Evolutionary conservation across 169 alveolate species (phyloP), one percentile per base, ranked within the genome.

Genomic region (Eimeria acervulina): DNA sequence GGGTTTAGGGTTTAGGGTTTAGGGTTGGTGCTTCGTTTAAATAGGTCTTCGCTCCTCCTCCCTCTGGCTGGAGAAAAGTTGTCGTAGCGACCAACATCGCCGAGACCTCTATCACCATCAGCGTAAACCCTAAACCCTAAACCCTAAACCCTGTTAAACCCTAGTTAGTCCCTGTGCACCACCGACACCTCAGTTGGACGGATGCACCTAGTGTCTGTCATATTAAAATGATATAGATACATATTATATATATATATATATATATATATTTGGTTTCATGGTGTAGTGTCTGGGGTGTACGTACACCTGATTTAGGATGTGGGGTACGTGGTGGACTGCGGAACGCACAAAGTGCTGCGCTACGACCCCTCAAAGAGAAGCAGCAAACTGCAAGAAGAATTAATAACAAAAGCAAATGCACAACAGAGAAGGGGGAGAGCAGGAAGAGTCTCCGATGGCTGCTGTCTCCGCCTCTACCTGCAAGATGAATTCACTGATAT

Each of bases 51-150:
- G 38, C 70, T 21, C 33, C 90, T 21, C 94, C 97, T 26, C 98
- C 98, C 78, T 28, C 88, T 42, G 98, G 98, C 13, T 93, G 94
- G 90, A 72, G 98, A 99, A 95, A 98, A 98, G 99, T 99, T 68
- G 99, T 99, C 2, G 99, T 99, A 19, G 99, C 99, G 19, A 99
- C 99, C 26, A 99, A 99, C 97, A 99, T 99, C 85, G 99, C 99
- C 21, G 99, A 99, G 93, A 99, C 99, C 23, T 99, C 99, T n/a
- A 96, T 99, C 78, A 99, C 99, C 55, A 97, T 99, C 76, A 99
- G 99, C 95, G 99, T 99, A 36, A 98, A 68, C 36, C 78, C 36
- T 8, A 59, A 36, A 83, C 90, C 10, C 87, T 76, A 38, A 2
- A 33, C 66, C 89, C 89, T 78, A n/a, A 19, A 26, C 28, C 66